phyloP scores from a whole-genome alignment of 495 filamentous ascomycete genomes.

The Chaetomium tenue region DNA sequence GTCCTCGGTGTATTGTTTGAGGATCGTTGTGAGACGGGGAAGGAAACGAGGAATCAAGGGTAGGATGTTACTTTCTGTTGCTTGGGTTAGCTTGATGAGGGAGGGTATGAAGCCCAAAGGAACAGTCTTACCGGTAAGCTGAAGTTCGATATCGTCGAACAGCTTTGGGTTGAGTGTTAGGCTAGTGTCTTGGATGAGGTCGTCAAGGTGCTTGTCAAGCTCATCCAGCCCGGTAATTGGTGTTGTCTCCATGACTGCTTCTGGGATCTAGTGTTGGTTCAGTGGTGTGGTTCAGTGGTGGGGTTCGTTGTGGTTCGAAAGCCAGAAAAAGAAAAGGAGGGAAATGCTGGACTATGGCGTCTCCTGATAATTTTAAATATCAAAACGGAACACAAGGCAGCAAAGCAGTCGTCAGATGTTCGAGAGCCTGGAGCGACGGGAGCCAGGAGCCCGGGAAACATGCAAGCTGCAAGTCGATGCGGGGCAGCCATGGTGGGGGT shows the following conservation, averaged over 20 bases:
- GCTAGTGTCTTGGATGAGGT: conserved; percentile 42
- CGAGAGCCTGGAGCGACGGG: background rate
- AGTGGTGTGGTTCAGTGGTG: background rate
- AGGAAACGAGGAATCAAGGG: conserved; percentile 51
- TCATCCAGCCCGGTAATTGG: conserved; percentile 50
- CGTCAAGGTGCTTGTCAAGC: conserved; percentile 49
- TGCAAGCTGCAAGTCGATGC: background rate
- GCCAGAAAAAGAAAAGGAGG: background rate
- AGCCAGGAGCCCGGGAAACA: too few relatives aligned
- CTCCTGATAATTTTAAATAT: background rate
- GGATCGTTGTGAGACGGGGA: conserved; percentile 48
- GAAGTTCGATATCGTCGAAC: conserved; percentile 55
- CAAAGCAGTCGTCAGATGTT: conserved; percentile 7
- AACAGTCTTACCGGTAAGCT: conserved; percentile 46
- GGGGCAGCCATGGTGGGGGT: background rate
- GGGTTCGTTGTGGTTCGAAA: background rate
- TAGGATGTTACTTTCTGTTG: conserved; percentile 45
- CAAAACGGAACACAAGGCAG: background rate
- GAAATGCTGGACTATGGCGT: background rate
- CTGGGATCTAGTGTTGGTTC: background rate
- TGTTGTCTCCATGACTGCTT: conserved; percentile 30
- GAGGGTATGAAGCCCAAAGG: background rate
- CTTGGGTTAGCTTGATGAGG: background rate
- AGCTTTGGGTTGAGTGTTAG: conserved; percentile 45
- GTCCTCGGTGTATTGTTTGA: conserved; percentile 51